phyloP scores from a whole-genome alignment of 1,139 yeast species.

The Nakaseomyces bracarensis region DNA sequence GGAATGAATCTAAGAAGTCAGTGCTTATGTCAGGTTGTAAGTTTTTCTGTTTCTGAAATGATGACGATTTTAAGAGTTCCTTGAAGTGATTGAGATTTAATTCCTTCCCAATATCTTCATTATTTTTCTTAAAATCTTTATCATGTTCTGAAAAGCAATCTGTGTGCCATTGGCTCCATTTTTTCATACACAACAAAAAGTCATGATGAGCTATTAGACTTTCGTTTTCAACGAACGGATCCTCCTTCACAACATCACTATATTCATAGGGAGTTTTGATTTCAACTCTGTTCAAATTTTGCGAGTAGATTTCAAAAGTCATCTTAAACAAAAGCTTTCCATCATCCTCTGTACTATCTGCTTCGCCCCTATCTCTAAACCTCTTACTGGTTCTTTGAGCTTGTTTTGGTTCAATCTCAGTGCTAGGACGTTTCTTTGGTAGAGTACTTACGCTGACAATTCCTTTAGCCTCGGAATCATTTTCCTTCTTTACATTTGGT shows the following conservation, averaged over 20 bases:
- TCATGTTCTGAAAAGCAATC: conserved; percentile 31
- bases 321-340: conserved; percentile 2
- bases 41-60: conserved; percentile 20
- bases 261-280: background rate
- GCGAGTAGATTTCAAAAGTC: background rate
- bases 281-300: conserved; percentile 17
- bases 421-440: conserved; percentile 12
- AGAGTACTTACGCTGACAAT: too few species aligned
- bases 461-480: background rate
- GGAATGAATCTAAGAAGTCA: conserved; percentile 23
- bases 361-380: conserved; percentile 30
- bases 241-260: background rate
- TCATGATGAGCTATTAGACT: conserved; percentile 21
- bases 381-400: conserved; percentile 36
- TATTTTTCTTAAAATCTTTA: conserved; percentile 8
- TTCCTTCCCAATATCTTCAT: conserved; percentile 9
- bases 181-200: conserved; percentile 34
- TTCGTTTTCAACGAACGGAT: background rate
- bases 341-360: conserved; percentile 22
- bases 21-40: conserved; percentile 5
- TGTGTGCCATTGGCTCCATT: conserved; percentile 39
- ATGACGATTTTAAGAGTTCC: conserved; percentile 26
- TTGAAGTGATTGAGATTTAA: conserved; percentile 21
- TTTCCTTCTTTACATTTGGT: background rate
- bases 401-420: conserved; percentile 15